Conservation (phyloP, 2,329 filamentous ascomycete species). For the Penicillium sp. region DNA sequence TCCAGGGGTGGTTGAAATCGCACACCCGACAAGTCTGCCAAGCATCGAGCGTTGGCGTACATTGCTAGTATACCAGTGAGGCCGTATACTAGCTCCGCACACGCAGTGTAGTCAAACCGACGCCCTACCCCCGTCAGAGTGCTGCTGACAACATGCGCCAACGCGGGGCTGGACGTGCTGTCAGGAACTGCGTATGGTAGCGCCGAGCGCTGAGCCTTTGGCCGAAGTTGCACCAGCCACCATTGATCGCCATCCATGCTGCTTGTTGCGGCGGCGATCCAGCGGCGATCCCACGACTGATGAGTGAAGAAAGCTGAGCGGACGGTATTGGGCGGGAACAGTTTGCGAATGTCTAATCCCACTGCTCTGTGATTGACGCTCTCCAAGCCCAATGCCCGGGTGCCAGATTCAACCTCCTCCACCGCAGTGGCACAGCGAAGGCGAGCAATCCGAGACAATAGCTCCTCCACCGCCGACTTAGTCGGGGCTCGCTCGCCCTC, state of each 20-base stretch:
- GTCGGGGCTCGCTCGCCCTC: conserved; percentile 67
- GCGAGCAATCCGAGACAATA: conserved; percentile 40
- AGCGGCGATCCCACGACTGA: conserved; percentile 61
- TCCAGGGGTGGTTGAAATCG: conserved; percentile 33
- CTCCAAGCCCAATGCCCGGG: conserved; percentile 42
- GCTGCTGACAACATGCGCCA: conserved; percentile 34
- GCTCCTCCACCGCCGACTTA: conserved; percentile 46
- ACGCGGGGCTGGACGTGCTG: conserved; percentile 22
- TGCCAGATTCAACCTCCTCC: conserved; percentile 42
- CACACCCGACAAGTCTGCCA: conserved; percentile 33
- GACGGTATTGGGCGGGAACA: conserved; percentile 65
- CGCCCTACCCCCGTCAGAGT: conserved; percentile 26
- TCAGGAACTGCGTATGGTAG: conserved; percentile 13
- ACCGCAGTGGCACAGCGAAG: conserved; percentile 43
- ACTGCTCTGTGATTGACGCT: conserved; percentile 38
- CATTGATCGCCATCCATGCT: conserved; percentile 74
- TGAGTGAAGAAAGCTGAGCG: conserved; percentile 65
- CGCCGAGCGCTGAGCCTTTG: conserved; percentile 15
- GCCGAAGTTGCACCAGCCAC: conserved; percentile 63
- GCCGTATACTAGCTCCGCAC: conserved; percentile 38
- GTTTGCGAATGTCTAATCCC: conserved; percentile 54
- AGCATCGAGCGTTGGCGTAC: conserved; percentile 39
- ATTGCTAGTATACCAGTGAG: conserved; percentile 42
- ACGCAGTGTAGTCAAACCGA: conserved; percentile 30
- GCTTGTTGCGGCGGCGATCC: conserved; percentile 72